Conservation (phyloP, 78 protist genomes). For the Emiliania huxleyi region DNA sequence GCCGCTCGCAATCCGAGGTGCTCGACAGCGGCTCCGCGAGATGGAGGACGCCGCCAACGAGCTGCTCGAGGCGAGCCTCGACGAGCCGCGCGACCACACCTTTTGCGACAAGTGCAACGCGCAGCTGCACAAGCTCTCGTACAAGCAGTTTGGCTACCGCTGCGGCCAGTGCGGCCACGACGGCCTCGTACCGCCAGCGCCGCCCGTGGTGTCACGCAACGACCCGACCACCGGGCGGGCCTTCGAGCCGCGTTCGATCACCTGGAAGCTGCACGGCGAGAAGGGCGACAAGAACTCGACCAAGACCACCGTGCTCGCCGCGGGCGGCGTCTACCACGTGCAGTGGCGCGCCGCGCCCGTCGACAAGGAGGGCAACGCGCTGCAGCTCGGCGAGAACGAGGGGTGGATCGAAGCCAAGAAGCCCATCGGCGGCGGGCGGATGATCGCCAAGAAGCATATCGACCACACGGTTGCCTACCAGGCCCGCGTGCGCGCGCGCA, state of each 20-base stretch:
- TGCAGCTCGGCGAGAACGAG: neutral
- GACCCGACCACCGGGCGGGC: neutral
- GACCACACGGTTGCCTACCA: neutral
- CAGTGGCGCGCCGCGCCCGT: neutral
- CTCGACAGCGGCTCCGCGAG: too few relatives aligned
- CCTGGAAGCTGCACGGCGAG: neutral
- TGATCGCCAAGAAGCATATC: neutral
- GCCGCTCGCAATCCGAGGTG: too few relatives aligned
- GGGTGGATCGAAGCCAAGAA: neutral
- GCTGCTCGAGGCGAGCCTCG: neutral
- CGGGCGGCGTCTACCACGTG: neutral
- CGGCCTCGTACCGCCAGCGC: neutral
- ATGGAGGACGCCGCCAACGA: conserved; percentile 4
- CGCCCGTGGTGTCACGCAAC: neutral
- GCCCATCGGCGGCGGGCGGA: neutral
- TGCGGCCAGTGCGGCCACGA: neutral
- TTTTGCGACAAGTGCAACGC: neutral
- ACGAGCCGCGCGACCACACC: neutral
- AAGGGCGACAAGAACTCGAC: neutral
- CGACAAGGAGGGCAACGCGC: neutral
- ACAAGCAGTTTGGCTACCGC: neutral
- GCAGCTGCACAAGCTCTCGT: neutral
- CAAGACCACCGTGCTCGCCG: neutral
- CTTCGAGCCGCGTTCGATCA: neutral
- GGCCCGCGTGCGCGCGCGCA: neutral